These are phyloP conservation scores for Penicillium digitatum DNA, from an alignment of 2,329 filamentous ascomycete genomes.

Conservation along the genomic window DNA sequence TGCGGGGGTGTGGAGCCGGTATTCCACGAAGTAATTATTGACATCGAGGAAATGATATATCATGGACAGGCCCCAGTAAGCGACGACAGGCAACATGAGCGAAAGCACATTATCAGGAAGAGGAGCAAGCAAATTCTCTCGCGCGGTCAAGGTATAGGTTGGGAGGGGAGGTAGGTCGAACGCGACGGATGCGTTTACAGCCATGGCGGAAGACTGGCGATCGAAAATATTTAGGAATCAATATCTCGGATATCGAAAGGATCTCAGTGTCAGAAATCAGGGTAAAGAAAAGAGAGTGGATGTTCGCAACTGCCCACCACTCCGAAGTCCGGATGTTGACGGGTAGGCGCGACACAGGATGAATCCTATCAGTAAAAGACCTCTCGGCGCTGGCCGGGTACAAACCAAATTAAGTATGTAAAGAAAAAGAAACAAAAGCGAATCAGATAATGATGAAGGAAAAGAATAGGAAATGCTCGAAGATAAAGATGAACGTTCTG, in stretches of 20 bases:
- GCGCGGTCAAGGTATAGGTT: constrained; percentile 67
- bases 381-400: not conserved
- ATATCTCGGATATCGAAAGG: not conserved
- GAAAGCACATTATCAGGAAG: constrained; percentile 78
- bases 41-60: constrained; percentile 85
- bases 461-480: not conserved
- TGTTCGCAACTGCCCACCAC: constrained; percentile 5
- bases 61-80: constrained; percentile 83
- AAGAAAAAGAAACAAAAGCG: not conserved
- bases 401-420: not conserved
- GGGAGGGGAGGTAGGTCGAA: constrained; percentile 77
- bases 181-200: constrained; percentile 33
- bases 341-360: constrained; percentile 5
- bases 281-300: constrained; percentile 2
- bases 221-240: not conserved
- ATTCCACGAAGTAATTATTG: constrained; percentile 80
- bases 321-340: constrained; percentile 6
- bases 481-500: constrained; percentile 8
- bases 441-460: constrained; percentile 1
- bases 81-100: constrained; percentile 69
- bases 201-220: constrained; percentile 25
- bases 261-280: not conserved
- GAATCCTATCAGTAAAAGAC: not conserved
- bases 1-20: constrained; percentile 90
- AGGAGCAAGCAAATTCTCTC: constrained; percentile 68